phyloP scores from a whole-genome alignment of 2,329 filamentous ascomycete species.

The Pseudogymnoascus pannorum region DNA sequence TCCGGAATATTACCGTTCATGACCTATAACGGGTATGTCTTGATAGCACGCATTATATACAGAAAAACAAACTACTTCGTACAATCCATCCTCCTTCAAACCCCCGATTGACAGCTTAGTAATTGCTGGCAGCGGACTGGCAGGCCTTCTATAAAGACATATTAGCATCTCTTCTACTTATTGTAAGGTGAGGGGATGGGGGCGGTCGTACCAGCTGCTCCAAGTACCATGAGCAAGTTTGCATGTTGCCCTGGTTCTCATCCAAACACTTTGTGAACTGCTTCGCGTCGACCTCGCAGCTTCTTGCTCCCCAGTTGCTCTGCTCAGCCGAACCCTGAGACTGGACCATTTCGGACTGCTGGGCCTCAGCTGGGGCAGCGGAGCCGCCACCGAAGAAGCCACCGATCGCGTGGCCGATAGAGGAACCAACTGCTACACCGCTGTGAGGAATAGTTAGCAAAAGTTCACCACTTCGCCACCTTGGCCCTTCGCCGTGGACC shows the following conservation, averaged over 20 bases:
- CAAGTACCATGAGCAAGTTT: conserved; percentile 95
- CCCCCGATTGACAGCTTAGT: conserved; percentile 40
- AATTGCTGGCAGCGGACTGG: conserved; percentile 67
- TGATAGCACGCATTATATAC: conserved; percentile 9
- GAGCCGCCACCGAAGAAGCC: conserved; percentile 75
- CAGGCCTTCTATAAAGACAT: conserved; percentile 58
- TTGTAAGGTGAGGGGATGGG: background rate
- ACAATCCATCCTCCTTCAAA: background rate
- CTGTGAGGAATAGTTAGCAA: conserved; percentile 41
- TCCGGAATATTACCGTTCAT: conserved; percentile 7
- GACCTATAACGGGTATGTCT: conserved; percentile 7
- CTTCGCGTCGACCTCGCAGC: conserved; percentile 73
- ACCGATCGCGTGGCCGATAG: conserved; percentile 89
- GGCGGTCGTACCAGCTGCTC: conserved; percentile 66
- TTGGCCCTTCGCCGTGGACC: background rate
- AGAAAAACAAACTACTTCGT: conserved; percentile 2
- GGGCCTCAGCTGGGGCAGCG: conserved; percentile 45
- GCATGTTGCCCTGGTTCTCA: conserved; percentile 87
- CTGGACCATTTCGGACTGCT: conserved; percentile 45
- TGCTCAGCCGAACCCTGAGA: conserved; percentile 41
- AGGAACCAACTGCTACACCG: conserved; percentile 92
- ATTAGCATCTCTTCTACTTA: conserved; percentile 24
- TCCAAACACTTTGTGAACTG: conserved; percentile 96
- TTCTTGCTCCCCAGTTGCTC: conserved; percentile 50
- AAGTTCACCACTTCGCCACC: conserved; percentile 3